Conservation (phyloP, 202 grass and related monocot species). For the Eragrostis tef region DNA sequence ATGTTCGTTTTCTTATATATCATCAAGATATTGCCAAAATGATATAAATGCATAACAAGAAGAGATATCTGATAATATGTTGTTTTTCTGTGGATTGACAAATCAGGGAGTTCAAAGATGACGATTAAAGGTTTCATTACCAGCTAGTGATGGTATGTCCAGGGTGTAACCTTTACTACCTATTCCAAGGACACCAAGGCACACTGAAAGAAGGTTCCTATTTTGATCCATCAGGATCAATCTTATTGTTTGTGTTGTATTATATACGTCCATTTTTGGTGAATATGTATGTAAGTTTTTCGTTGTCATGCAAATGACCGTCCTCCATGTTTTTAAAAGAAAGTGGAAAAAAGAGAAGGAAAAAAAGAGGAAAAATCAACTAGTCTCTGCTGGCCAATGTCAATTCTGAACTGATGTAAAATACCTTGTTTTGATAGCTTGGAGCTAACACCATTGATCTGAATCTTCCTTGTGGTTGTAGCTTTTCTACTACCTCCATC, state of each 20-base stretch:
- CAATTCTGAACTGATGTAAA: background rate
- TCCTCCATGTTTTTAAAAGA: background rate
- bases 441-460: background rate
- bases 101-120: constrained; percentile 79
- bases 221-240: constrained; percentile 19
- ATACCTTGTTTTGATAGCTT: background rate
- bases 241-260: constrained; percentile 46
- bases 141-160: background rate
- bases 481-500: no score
- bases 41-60: background rate
- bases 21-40: background rate
- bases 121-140: constrained; percentile 45
- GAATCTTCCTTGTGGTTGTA: background rate
- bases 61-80: constrained; percentile 19
- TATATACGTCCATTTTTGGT: constrained; percentile 32
- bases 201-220: constrained; percentile 17
- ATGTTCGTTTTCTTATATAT: background rate
- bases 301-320: background rate
- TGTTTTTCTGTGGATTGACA: constrained; percentile 3
- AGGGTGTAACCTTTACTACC: constrained; percentile 8
- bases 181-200: constrained; percentile 14
- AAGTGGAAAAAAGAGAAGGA: background rate
- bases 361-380: no score
- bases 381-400: background rate
- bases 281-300: constrained; percentile 30